These are phyloP conservation scores for Crithidia acanthocephali DNA, from an alignment of 208 protist genomes.

Conservation along the genomic window DNA sequence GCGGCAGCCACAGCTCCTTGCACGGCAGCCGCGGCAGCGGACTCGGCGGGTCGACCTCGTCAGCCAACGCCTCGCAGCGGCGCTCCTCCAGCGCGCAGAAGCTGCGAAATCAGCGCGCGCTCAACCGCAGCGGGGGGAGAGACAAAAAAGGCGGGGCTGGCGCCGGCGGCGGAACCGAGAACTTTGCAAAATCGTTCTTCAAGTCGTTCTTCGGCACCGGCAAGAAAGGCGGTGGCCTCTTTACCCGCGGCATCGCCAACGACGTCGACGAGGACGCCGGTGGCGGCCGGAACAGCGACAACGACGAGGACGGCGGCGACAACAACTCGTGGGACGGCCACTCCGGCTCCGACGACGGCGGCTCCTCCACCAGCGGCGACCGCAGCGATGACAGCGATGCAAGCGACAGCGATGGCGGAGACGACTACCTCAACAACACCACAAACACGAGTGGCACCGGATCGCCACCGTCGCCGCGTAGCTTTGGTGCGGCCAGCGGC, in stretches of 20 bases:
- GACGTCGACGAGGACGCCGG: constrained; percentile 11
- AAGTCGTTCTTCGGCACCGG: constrained; percentile 52
- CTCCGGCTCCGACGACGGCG: background rate
- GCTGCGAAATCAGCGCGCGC: background rate
- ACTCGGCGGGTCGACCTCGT: constrained; percentile 5
- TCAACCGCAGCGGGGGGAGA: background rate
- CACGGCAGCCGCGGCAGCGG: constrained; percentile 12
- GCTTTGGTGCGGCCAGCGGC: constrained; percentile 12
- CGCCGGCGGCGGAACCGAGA: constrained; percentile 20
- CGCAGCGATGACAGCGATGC: background rate
- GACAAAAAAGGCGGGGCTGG: background rate
- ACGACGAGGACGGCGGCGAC: background rate
- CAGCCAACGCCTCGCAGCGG: background rate
- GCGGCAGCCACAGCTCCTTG: constrained; percentile 16
- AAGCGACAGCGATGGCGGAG: constrained; percentile 1
- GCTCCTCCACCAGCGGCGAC: background rate
- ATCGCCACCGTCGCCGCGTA: constrained; percentile 9
- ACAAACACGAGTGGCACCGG: background rate
- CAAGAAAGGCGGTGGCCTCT: constrained; percentile 11
- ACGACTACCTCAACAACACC: background rate
- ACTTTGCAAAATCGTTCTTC: constrained; percentile 62
- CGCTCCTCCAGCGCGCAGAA: background rate
- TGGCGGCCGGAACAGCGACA: background rate
- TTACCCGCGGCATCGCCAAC: constrained; percentile 11
- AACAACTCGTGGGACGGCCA: constrained; percentile 14